phyloP scores from a whole-genome alignment of 805 yeast genomes.

The Novakomyces olei region DNA sequence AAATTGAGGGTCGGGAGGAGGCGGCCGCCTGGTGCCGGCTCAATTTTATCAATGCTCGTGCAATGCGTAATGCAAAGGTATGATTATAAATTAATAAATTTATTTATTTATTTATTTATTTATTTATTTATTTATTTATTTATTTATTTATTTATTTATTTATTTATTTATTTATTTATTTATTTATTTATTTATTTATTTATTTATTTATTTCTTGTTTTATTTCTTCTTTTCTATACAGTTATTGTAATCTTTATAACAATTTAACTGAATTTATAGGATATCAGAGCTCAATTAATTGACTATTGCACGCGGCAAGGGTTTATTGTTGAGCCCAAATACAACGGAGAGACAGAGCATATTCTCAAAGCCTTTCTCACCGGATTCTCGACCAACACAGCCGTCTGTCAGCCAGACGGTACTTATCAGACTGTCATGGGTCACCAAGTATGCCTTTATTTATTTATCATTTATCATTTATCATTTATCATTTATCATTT shows the following conservation, averaged over 20 bases:
- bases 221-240: slow-evolving; percentile 23
- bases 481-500: neutral
- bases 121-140: no score
- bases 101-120: no score
- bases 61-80: no score
- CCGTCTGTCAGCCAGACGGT: slow-evolving; percentile 85
- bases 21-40: slow-evolving; percentile 67
- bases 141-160: no score
- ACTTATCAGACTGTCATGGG: slow-evolving; percentile 67
- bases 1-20: slow-evolving; percentile 31
- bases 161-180: no score
- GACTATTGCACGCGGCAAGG: slow-evolving; percentile 33
- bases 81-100: no score
- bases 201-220: no score
- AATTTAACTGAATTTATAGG: slow-evolving; percentile 17
- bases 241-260: neutral
- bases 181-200: no score
- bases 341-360: slow-evolving; percentile 14
- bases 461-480: neutral
- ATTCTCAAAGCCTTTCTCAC: slow-evolving; percentile 57
- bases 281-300: slow-evolving; percentile 52
- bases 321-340: slow-evolving; percentile 13
- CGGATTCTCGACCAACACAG: slow-evolving; percentile 76
- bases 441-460: slow-evolving; percentile 31
- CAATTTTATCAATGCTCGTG: slow-evolving; percentile 51